A percentile compares a stretch with the other conserved stretches of the same genome.
Evolutionary conservation across 2,329 filamentous ascomycete species (phyloP).

Genomic region (Diaporthe helianthi): DNA sequence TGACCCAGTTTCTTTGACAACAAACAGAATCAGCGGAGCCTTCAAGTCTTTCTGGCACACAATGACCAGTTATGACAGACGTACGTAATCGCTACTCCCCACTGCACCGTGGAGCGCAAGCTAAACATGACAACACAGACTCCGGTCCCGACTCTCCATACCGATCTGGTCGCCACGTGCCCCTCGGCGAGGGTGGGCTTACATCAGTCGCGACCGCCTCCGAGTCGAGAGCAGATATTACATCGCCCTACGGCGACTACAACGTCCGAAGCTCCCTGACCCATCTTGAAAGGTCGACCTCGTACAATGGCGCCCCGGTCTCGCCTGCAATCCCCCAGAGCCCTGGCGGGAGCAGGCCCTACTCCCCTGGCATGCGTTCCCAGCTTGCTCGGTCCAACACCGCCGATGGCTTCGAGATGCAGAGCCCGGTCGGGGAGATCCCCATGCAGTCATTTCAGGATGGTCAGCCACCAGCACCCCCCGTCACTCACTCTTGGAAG

Average conservation of each 20-base stretch:
- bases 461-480: slow-evolving; percentile 87
- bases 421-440: slow-evolving; percentile 78
- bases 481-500: slow-evolving; percentile 87
- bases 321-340: slow-evolving; percentile 55
- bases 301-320: slow-evolving; percentile 65
- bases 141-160: slow-evolving; percentile 93
- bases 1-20: slow-evolving; percentile 21
- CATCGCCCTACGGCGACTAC: slow-evolving; percentile 80
- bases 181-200: slow-evolving; percentile 74
- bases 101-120: slow-evolving; percentile 34
- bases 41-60: slow-evolving; percentile 96
- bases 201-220: slow-evolving; percentile 88
- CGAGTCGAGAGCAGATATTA: slow-evolving; percentile 87
- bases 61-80: slow-evolving; percentile 76
- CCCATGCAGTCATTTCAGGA: slow-evolving; percentile 97
- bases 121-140: slow-evolving; percentile 66
- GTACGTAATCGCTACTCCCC: slow-evolving; percentile 52
- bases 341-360: slow-evolving; percentile 72
- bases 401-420: slow-evolving; percentile 72
- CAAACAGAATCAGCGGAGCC: slow-evolving; percentile 68
- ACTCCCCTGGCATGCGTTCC: slow-evolving; percentile 91
- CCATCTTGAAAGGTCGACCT: slow-evolving; percentile 61
- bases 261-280: slow-evolving; percentile 58
- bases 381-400: slow-evolving; percentile 71
- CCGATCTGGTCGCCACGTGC: slow-evolving; percentile 87